phyloP scores from a whole-genome alignment of 495 filamentous ascomycete genomes.

The Wilcoxina mikolae region DNA sequence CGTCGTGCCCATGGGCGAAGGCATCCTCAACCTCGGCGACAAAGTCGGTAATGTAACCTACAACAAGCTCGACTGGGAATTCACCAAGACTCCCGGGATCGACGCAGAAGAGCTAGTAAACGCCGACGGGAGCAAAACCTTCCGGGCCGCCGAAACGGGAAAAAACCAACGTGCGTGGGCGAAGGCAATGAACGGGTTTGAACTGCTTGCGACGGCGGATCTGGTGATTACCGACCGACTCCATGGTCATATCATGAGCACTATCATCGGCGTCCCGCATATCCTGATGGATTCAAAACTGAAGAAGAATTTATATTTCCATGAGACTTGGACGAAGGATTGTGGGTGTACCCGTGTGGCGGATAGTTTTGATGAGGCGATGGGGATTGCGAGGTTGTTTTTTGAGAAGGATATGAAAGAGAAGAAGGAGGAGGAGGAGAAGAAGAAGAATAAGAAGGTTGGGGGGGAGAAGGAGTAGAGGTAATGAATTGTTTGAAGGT shows the following conservation, averaged over 20 bases:
- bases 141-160: no score
- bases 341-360: slow-evolving; percentile 16
- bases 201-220: slow-evolving; percentile 11
- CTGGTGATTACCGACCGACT: slow-evolving; percentile 20
- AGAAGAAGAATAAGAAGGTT: no score
- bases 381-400: slow-evolving; percentile 13
- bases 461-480: no score
- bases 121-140: no score
- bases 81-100: slow-evolving; percentile 12
- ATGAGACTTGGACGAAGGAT: slow-evolving; percentile 21
- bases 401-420: slow-evolving; percentile 8
- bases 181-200: slow-evolving; percentile 16
- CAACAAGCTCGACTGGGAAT: slow-evolving; percentile 19
- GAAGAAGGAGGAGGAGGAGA: no score
- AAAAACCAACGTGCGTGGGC: slow-evolving; percentile 18
- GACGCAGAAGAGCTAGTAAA: no score
- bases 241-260: slow-evolving; percentile 19
- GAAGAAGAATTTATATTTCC: slow-evolving; percentile 18
- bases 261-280: slow-evolving; percentile 17
- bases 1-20: slow-evolving; percentile 9
- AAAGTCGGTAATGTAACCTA: slow-evolving; percentile 17
- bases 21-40: slow-evolving; percentile 16
- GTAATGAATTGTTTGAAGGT: no score
- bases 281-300: slow-evolving; percentile 21
- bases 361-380: slow-evolving; percentile 11